These are phyloP conservation scores for Diaporthe ilicicola DNA, from an alignment of 2,329 filamentous ascomycete species.

Conservation along the genomic window DNA sequence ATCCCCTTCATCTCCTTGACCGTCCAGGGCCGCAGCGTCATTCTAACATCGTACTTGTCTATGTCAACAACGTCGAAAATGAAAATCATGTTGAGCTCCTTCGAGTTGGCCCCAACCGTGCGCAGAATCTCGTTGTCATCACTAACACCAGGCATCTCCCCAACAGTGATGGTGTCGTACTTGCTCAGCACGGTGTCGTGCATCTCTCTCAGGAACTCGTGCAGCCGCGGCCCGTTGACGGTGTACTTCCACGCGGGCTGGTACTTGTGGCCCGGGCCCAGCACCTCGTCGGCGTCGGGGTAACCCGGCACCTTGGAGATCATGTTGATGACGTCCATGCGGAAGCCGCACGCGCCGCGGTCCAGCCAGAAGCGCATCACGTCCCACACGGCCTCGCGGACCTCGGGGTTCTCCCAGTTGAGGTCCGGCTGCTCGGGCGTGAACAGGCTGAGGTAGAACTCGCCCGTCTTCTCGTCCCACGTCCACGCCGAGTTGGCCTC, in stretches of 20 bases:
- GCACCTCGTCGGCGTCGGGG: slow-evolving; percentile 26
- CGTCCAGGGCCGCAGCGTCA: slow-evolving; percentile 46
- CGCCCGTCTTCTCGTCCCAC: slow-evolving; percentile 57
- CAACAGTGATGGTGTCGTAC: slow-evolving; percentile 32
- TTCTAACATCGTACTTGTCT: slow-evolving; percentile 29
- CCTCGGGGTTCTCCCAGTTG: slow-evolving; percentile 77
- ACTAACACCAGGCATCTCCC: slow-evolving; percentile 31
- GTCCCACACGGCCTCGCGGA: slow-evolving; percentile 72
- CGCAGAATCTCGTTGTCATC: slow-evolving; percentile 27
- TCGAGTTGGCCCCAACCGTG: slow-evolving; percentile 48
- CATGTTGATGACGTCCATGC: slow-evolving; percentile 51
- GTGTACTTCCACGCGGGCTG: slow-evolving; percentile 27
- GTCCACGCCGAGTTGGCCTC: slow-evolving; percentile 53
- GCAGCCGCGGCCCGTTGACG: slow-evolving; percentile 31
- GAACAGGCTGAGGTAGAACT: slow-evolving; percentile 74
- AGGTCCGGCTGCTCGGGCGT: slow-evolving; percentile 77
- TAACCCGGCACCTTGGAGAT: slow-evolving; percentile 28
- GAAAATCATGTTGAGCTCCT: slow-evolving; percentile 77
- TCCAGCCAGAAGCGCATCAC: slow-evolving; percentile 80
- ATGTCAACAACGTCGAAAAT: slow-evolving; percentile 67
- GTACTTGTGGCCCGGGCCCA: slow-evolving; percentile 18
- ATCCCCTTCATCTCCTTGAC: slow-evolving; percentile 61
- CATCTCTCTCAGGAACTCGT: slow-evolving; percentile 32
- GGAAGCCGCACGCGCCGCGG: slow-evolving; percentile 71
- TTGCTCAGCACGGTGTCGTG: slow-evolving; percentile 21